phyloP scores from a whole-genome alignment of 176 grass and related monocot species.

The Avena atlantica region DNA sequence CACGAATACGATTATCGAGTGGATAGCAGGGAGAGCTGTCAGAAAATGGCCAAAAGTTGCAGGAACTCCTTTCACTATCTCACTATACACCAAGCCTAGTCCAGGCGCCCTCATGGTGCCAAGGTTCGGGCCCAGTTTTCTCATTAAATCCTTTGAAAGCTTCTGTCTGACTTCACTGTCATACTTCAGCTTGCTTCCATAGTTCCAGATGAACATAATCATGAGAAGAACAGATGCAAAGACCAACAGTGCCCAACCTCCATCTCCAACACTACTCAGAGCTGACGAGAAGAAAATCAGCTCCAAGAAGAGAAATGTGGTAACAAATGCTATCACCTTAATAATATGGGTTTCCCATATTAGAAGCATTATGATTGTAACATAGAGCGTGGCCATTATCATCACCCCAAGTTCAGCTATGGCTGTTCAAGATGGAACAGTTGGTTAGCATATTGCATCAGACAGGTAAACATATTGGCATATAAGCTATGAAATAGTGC shows the following conservation, averaged over 20 bases:
- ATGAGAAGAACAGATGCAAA: conserved; percentile 71
- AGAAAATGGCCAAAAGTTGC: conserved; percentile 96
- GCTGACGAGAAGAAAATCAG: conserved; percentile 87
- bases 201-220: conserved; percentile 93
- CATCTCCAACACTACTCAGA: conserved; percentile 92
- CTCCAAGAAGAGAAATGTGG: conserved; percentile 72
- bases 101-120: conserved; percentile 95
- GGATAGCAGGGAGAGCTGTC: conserved; percentile 89
- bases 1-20: conserved; percentile 94
- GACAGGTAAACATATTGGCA: conserved; percentile 23
- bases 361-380: conserved; percentile 96
- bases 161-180: conserved; percentile 90
- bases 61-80: conserved; percentile 93
- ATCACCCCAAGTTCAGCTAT: conserved; percentile 93
- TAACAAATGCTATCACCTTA: conserved; percentile 71
- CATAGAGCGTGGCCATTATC: conserved; percentile 89
- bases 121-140: conserved; percentile 85
- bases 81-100: conserved; percentile 81
- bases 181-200: conserved; percentile 92
- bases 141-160: conserved; percentile 87
- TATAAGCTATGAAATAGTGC: conserved; percentile 26
- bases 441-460: conserved; percentile 32
- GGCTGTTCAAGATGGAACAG: conserved; percentile 59
- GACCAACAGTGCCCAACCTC: conserved; percentile 81
- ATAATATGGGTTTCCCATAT: conserved; percentile 86